Conservation (phyloP, 163 green algal species). For the Scenedesmus sp. region DNA sequence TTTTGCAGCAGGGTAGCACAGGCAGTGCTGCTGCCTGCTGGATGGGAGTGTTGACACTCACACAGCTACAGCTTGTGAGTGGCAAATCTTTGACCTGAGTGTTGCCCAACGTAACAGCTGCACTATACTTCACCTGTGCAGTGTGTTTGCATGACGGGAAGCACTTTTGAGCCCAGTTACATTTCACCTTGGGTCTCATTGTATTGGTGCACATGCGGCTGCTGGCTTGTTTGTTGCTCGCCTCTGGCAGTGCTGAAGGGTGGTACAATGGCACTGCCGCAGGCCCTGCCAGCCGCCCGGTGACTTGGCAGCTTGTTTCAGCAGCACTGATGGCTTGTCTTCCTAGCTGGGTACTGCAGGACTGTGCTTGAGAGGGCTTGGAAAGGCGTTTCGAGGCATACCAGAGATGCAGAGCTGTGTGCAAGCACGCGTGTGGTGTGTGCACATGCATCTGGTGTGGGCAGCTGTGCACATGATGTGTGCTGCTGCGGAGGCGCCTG, state of each 20-base stretch:
- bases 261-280: slow-evolving; percentile 5
- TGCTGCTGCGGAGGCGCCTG: no score
- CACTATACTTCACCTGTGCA: not conserved
- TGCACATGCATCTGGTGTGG: no score
- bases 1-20: not conserved
- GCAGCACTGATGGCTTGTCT: not conserved
- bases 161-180: not conserved
- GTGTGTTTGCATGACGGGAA: not conserved
- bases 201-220: not conserved
- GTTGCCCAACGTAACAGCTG: not conserved
- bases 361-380: no score
- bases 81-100: no score
- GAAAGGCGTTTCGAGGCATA: no score
- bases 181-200: not conserved
- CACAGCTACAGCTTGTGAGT: no score
- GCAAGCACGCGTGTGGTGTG: no score
- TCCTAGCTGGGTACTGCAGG: not conserved
- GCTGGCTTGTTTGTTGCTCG: slow-evolving; percentile 7
- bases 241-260: slow-evolving; percentile 3
- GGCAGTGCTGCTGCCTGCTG: not conserved
- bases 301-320: not conserved
- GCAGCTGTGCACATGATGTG: no score
- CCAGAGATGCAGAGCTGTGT: no score
- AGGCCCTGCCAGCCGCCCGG: not conserved
- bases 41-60: no score